These are phyloP conservation scores for Phoma sp. DNA, from an alignment of 2,329 filamentous ascomycete genomes.

Conservation along the genomic window DNA sequence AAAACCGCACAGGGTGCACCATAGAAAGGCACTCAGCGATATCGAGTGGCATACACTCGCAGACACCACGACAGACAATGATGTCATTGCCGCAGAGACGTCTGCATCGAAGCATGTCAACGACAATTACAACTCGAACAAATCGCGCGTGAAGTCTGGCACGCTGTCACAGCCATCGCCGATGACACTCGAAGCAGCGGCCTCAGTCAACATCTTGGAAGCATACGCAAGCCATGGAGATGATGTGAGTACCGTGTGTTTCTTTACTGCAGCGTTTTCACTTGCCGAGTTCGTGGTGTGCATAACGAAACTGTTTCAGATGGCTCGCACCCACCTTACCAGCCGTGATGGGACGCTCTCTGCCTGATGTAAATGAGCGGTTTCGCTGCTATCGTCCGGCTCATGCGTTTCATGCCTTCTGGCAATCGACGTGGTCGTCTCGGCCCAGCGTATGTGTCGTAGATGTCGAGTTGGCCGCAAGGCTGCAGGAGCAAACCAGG, in stretches of 20 bases:
- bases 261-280: slow-evolving; percentile 24
- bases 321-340: slow-evolving; percentile 17
- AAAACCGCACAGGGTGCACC: slow-evolving; percentile 30
- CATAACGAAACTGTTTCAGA: slow-evolving; percentile 40
- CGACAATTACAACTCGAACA: slow-evolving; percentile 27
- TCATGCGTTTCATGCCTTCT: slow-evolving; percentile 2
- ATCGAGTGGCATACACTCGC: slow-evolving; percentile 25
- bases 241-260: slow-evolving; percentile 41
- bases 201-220: slow-evolving; percentile 16
- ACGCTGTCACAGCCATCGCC: slow-evolving; percentile 31
- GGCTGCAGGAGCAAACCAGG: not conserved
- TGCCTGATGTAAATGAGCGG: slow-evolving; percentile 26
- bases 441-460: not conserved
- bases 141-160: slow-evolving; percentile 24
- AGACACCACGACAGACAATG: slow-evolving; percentile 23
- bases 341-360: slow-evolving; percentile 21
- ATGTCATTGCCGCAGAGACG: slow-evolving; percentile 22
- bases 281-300: slow-evolving; percentile 22
- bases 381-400: not conserved
- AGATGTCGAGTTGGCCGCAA: not conserved
- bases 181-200: slow-evolving; percentile 29
- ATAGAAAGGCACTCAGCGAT: slow-evolving; percentile 24
- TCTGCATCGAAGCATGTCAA: slow-evolving; percentile 28
- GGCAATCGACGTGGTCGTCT: slow-evolving; percentile 1
- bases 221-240: slow-evolving; percentile 24